phyloP scores from a whole-genome alignment of 2,329 filamentous ascomycete species.

The Pseudogymnoascus sp. region DNA sequence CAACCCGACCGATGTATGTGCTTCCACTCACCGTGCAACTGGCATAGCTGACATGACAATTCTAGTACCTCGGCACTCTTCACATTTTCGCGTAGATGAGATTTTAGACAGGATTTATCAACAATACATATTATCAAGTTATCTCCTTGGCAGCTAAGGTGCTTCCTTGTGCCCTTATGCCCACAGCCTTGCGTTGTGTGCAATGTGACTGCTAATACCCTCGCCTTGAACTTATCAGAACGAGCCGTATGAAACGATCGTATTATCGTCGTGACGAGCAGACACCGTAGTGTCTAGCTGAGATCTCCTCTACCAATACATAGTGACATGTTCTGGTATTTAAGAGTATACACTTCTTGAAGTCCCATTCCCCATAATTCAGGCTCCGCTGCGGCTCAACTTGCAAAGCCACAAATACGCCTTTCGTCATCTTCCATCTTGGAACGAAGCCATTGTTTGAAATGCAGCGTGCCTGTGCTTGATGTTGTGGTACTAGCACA shows the following conservation, averaged over 20 bases:
- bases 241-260: not conserved
- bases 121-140: constrained; percentile 3
- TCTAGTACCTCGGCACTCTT: constrained; percentile 38
- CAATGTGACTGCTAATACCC: not conserved
- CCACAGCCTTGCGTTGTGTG: too few species aligned
- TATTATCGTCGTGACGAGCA: not conserved
- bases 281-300: not conserved
- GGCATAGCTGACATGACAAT: constrained; percentile 9
- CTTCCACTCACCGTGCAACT: constrained; percentile 8
- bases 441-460: not conserved
- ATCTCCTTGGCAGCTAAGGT: not conserved
- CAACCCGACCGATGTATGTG: constrained; percentile 60
- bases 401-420: not conserved
- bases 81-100: constrained; percentile 42
- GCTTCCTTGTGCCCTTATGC: not conserved
- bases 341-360: not conserved
- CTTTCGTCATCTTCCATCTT: not conserved
- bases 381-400: not conserved
- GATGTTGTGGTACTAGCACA: not conserved
- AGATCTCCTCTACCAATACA: not conserved
- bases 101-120: not conserved
- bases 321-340: not conserved
- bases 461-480: not conserved
- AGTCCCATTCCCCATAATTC: not conserved
- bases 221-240: not conserved